Conservation (phyloP, 192 early-diverging fungal genomes). For the Fimicolochytrium jonesii region DNA sequence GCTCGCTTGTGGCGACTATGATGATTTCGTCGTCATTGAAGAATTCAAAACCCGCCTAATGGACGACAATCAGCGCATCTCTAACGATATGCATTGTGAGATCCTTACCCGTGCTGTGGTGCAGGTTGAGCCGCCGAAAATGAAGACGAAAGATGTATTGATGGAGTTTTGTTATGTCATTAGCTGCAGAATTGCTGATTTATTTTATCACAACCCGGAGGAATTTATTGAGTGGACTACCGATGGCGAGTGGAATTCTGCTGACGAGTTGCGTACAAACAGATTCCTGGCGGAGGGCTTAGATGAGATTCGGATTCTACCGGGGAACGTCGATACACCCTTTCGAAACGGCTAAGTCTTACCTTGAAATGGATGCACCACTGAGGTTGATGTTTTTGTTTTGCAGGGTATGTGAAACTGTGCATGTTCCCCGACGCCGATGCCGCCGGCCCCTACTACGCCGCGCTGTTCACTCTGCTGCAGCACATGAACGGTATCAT, state of each 20-base stretch:
- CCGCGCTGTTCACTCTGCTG: not conserved
- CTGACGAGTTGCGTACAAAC: not conserved
- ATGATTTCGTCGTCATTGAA: not conserved
- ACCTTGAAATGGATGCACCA: too few relatives aligned
- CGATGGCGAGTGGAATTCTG: not conserved
- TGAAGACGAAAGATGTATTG: not conserved
- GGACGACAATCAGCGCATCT: not conserved
- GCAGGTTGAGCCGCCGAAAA: not conserved
- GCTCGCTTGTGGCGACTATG: not conserved
- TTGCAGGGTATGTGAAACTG: conserved; percentile 1
- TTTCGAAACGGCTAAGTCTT: too few relatives aligned
- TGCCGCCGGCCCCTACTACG: not conserved
- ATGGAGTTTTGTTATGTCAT: too few relatives aligned
- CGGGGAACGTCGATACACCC: not conserved
- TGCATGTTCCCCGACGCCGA: not conserved
- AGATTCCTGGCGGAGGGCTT: not conserved
- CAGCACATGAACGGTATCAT: not conserved
- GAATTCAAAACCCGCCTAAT: not conserved
- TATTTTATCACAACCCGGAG: too few relatives aligned
- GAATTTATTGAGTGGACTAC: not conserved
- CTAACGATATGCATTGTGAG: not conserved
- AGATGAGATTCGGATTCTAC: not conserved
- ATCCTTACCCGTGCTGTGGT: not conserved
- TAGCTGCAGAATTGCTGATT: too few relatives aligned
- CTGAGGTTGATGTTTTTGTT: too few relatives aligned